phyloP scores from a whole-genome alignment of 2,329 filamentous ascomycete genomes.

The Gaeumannomyces tritici region DNA sequence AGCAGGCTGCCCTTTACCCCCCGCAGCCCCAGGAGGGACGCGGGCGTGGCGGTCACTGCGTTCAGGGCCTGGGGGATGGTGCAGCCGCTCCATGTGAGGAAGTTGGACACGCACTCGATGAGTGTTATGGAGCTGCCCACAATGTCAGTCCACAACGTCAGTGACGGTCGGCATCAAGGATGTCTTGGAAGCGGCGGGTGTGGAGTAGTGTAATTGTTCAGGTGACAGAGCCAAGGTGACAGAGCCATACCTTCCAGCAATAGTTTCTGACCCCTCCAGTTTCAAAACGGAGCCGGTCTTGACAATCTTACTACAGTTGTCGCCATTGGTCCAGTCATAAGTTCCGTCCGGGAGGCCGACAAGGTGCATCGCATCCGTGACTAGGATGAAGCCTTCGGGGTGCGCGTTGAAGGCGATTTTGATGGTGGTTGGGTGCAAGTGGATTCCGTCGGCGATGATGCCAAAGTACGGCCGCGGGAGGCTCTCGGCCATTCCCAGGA shows the following conservation, averaged over 20 bases:
- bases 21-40: conserved; percentile 62
- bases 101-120: conserved; percentile 77
- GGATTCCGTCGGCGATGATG: conserved; percentile 83
- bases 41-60: conserved; percentile 68
- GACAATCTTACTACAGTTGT: conserved; percentile 45
- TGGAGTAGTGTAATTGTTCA: too few relatives aligned
- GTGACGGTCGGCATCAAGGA: neutral
- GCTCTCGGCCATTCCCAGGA: conserved; percentile 59
- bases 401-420: conserved; percentile 85
- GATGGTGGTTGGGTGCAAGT: conserved; percentile 78
- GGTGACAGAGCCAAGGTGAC: too few relatives aligned
- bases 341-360: conserved; percentile 75
- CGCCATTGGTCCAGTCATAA: conserved; percentile 77
- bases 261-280: conserved; percentile 67
- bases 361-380: conserved; percentile 87
- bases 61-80: conserved; percentile 58
- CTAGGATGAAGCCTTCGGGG: conserved; percentile 74
- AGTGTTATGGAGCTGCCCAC: conserved; percentile 55
- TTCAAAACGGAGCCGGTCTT: conserved; percentile 66
- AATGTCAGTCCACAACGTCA: conserved; percentile 4
- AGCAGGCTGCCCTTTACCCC: conserved; percentile 56
- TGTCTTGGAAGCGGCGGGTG: too few relatives aligned
- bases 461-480: conserved; percentile 67
- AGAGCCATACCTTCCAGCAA: conserved; percentile 58
- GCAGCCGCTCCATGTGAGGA: conserved; percentile 63